phyloP scores from a whole-genome alignment of 1,284 basidiomycete genomes.

The Ganoderma resinaceum region DNA sequence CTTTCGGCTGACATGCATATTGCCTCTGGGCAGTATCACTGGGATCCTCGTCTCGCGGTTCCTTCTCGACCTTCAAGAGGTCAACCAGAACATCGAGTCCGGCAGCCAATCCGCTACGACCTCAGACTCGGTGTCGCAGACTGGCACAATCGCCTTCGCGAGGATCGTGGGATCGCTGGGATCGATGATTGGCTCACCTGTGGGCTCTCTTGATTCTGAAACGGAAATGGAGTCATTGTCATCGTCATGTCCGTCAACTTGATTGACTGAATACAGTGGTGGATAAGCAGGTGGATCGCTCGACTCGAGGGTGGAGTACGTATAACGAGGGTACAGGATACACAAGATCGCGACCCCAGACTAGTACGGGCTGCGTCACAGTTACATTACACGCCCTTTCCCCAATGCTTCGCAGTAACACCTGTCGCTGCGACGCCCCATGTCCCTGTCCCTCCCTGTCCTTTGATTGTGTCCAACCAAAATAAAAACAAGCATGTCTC shows the following conservation, averaged over 20 bases:
- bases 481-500: not conserved
- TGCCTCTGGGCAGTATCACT: not conserved
- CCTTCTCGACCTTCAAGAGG: not conserved
- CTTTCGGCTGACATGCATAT: not conserved
- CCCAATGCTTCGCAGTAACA: not conserved
- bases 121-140: not conserved
- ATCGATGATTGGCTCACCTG: not conserved
- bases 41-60: not conserved
- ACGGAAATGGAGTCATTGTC: not conserved
- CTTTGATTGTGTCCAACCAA: too few relatives aligned
- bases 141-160: not conserved
- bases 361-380: not conserved
- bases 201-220: not conserved
- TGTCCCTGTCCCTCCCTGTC: not conserved
- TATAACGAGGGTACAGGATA: too few relatives aligned
- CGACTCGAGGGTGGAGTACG: too few relatives aligned
- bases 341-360: too few relatives aligned
- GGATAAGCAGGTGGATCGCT: too few relatives aligned
- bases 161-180: not conserved
- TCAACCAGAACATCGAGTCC: not conserved
- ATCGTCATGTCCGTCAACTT: not conserved
- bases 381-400: not conserved
- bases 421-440: too few relatives aligned
- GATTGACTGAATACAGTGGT: too few relatives aligned
- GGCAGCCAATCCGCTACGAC: not conserved